Evolutionary conservation across 192 early-diverging fungal genomes (phyloP).

Genomic region (Rhizophagus sp.): DNA sequence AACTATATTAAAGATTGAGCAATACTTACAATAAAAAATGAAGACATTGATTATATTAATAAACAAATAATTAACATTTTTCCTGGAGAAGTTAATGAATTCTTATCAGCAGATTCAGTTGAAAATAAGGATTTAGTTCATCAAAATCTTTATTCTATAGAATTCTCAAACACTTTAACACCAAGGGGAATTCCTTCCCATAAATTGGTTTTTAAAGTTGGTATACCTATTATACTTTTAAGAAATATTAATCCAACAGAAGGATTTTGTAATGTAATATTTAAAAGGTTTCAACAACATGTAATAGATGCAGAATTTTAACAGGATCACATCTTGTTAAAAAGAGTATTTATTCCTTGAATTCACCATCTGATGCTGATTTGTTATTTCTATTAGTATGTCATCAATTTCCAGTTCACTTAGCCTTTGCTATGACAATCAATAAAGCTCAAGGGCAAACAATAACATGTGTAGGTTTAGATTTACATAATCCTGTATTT

Average conservation of each 20-base stretch:
- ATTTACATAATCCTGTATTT: constrained; percentile 30
- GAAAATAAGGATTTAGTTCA: background rate
- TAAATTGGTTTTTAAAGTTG: constrained; percentile 23
- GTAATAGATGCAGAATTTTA: constrained; percentile 24
- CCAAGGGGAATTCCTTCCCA: constrained; percentile 9
- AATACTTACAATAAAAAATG: no score
- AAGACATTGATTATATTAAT: background rate
- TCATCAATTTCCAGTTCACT: constrained; percentile 24
- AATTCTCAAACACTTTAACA: constrained; percentile 29
- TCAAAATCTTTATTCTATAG: constrained; percentile 10
- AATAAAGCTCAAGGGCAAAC: constrained; percentile 36
- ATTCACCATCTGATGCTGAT: constrained; percentile 1
- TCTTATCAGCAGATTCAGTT: background rate
- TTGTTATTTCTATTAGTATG: background rate
- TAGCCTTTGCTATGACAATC: constrained; percentile 32
- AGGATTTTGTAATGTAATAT: constrained; percentile 31
- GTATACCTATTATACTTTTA: constrained; percentile 27
- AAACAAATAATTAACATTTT: background rate
- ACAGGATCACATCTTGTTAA: constrained; percentile 14
- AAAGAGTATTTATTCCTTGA: no score
- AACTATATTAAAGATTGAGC: no score
- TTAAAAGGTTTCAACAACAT: constrained; percentile 7
- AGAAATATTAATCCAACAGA: constrained; percentile 5
- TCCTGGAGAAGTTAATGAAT: background rate
- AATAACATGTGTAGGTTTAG: constrained; percentile 17